These are phyloP conservation scores for Orbilia ellipsospora DNA, from an alignment of 2,329 filamentous ascomycete species.

Conservation along the genomic window DNA sequence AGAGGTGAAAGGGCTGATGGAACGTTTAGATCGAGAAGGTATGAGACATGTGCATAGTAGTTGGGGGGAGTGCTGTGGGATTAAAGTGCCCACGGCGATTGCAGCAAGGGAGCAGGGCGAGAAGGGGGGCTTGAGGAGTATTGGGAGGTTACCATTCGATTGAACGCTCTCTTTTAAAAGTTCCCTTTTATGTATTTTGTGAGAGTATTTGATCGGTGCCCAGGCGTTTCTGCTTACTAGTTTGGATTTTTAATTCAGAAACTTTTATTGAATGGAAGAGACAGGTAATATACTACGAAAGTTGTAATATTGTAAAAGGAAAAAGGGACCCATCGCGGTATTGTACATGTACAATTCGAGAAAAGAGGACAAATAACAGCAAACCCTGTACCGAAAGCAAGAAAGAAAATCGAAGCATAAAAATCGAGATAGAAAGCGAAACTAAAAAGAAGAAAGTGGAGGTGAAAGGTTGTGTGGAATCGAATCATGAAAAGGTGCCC, in stretches of 20 bases:
- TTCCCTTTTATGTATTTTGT: not conserved
- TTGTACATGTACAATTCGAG: slow-evolving; percentile 46
- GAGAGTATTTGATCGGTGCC: not conserved
- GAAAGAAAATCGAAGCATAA: not conserved
- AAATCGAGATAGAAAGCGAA: not conserved
- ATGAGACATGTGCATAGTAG: slow-evolving; percentile 77
- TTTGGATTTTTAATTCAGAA: not conserved
- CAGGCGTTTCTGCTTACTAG: not conserved
- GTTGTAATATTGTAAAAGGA: slow-evolving; percentile 12
- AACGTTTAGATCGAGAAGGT: slow-evolving; percentile 72
- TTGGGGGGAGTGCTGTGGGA: slow-evolving; percentile 98
- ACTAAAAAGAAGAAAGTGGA: not conserved
- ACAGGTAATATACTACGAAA: slow-evolving; percentile 14
- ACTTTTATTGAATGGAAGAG: slow-evolving; percentile 10
- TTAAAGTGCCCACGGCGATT: slow-evolving; percentile 93
- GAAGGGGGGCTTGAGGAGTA: slow-evolving; percentile 71
- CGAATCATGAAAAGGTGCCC: not conserved
- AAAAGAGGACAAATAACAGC: slow-evolving; percentile 1
- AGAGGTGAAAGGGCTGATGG: slow-evolving; percentile 69
- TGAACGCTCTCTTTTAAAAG: slow-evolving; percentile 63
- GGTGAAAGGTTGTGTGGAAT: not conserved
- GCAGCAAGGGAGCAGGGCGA: slow-evolving; percentile 90
- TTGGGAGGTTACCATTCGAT: slow-evolving; percentile 85
- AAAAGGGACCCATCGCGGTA: slow-evolving; percentile 28
- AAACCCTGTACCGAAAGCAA: slow-evolving; percentile 34